Evolutionary conservation across 2,329 filamentous ascomycete genomes (phyloP).

Genomic region (Venturia pyrina): DNA sequence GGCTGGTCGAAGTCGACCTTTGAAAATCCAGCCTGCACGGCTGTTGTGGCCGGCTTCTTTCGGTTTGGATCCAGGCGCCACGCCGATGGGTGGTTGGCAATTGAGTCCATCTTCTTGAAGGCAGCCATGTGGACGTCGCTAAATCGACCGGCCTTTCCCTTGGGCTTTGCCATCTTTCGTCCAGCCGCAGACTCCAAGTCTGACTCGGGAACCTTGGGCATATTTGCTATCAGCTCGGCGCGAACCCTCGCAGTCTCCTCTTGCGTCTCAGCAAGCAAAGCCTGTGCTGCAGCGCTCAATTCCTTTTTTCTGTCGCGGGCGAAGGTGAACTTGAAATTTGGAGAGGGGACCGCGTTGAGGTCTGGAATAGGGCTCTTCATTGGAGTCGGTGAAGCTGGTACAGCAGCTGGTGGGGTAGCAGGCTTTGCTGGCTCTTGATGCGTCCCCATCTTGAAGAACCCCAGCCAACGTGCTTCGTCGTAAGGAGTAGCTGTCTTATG

Average conservation of each 20-base stretch:
- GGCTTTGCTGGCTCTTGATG: constrained; percentile 34
- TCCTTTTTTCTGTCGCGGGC: constrained; percentile 43
- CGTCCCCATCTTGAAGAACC: constrained; percentile 68
- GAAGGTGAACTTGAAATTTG: constrained; percentile 57
- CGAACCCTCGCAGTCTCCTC: constrained; percentile 64
- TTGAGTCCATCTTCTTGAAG: constrained; percentile 98
- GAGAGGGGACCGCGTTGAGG: constrained; percentile 31
- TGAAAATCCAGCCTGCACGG: constrained; percentile 26
- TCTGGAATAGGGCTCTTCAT: not conserved
- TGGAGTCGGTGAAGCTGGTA: not conserved
- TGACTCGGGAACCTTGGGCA: constrained; percentile 17
- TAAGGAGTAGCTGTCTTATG: constrained; percentile 63
- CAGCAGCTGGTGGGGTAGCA: constrained; percentile 14
- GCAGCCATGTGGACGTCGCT: constrained; percentile 78
- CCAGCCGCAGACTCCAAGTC: constrained; percentile 39
- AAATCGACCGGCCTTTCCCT: constrained; percentile 67
- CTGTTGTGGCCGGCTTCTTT: constrained; percentile 33
- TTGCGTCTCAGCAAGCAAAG: constrained; percentile 56
- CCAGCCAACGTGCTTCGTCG: constrained; percentile 71
- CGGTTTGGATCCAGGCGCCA: constrained; percentile 52
- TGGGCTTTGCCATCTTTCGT: constrained; percentile 71
- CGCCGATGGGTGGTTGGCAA: constrained; percentile 73
- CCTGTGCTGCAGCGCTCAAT: constrained; percentile 51
- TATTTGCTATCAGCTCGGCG: constrained; percentile 53
- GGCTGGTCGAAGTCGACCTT: constrained; percentile 38